Conservation (phyloP, 1,284 basidiomycete species). For the Puccinia triticina region DNA sequence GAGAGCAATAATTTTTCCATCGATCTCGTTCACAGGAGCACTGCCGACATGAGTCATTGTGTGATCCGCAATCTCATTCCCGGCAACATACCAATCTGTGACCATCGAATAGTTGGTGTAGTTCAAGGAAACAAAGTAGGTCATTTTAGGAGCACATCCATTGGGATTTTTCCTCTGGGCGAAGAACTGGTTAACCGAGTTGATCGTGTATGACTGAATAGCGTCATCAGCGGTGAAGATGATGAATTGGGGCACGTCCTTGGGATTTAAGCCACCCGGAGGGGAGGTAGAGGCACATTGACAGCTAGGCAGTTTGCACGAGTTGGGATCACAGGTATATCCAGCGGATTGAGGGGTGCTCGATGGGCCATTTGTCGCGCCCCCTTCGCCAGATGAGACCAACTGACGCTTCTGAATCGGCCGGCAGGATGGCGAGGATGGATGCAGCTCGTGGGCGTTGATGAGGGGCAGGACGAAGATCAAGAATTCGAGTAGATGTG, state of each 20-base stretch:
- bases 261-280: constrained; percentile 70
- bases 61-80: constrained; percentile 84
- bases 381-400: constrained; percentile 38
- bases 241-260: constrained; percentile 72
- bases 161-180: constrained; percentile 78
- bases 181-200: constrained; percentile 67
- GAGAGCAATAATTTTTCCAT: constrained; percentile 77
- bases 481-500: constrained; percentile 7
- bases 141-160: constrained; percentile 75
- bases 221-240: constrained; percentile 66
- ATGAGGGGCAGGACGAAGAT: background rate
- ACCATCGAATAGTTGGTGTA: constrained; percentile 77
- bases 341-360: constrained; percentile 61
- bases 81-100: constrained; percentile 80
- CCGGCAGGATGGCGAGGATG: constrained; percentile 29
- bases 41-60: constrained; percentile 80
- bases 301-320: constrained; percentile 72
- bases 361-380: constrained; percentile 34
- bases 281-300: constrained; percentile 73
- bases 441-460: constrained; percentile 16
- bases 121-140: constrained; percentile 72
- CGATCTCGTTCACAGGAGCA: constrained; percentile 66
- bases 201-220: constrained; percentile 60
- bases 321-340: constrained; percentile 70
- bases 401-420: constrained; percentile 50